Conservation (phyloP, 2,329 filamentous ascomycete genomes). For the Thermothelomyces thermophilus region DNA sequence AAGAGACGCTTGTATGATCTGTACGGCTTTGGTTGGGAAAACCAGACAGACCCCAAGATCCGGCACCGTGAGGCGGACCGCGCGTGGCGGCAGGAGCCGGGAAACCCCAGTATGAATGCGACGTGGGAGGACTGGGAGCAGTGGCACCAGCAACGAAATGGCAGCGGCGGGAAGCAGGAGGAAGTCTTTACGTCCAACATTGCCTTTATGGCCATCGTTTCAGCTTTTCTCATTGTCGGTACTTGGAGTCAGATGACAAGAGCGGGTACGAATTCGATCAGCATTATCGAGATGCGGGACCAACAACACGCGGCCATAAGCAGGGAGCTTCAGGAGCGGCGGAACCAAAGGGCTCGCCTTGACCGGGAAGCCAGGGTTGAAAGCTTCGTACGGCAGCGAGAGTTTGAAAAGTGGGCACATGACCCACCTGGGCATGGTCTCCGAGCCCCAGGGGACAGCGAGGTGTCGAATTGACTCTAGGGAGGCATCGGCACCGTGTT, state of each 20-base stretch:
- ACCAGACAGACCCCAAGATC: slow-evolving; percentile 47
- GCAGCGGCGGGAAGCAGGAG: slow-evolving; percentile 43
- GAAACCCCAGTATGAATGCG: slow-evolving; percentile 60
- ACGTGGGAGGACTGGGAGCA: slow-evolving; percentile 98
- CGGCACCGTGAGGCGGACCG: slow-evolving; percentile 36
- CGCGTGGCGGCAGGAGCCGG: slow-evolving; percentile 43
- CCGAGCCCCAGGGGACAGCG: not conserved
- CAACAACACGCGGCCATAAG: slow-evolving; percentile 61
- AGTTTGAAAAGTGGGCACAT: slow-evolving; percentile 35
- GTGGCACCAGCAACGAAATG: slow-evolving; percentile 56
- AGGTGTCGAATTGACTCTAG: not conserved
- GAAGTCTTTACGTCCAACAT: slow-evolving; percentile 69
- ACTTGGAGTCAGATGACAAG: slow-evolving; percentile 66
- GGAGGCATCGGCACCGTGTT: too few species aligned
- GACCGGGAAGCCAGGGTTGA: slow-evolving; percentile 63
- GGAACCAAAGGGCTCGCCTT: slow-evolving; percentile 45
- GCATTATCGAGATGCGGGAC: slow-evolving; percentile 59
- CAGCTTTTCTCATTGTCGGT: slow-evolving; percentile 62
- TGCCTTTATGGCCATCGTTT: slow-evolving; percentile 67
- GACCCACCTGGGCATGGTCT: slow-evolving; percentile 12
- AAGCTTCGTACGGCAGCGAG: slow-evolving; percentile 68
- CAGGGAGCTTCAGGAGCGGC: slow-evolving; percentile 49
- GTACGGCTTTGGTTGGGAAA: slow-evolving; percentile 74
- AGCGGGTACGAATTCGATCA: slow-evolving; percentile 55
- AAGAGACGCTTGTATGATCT: slow-evolving; percentile 78